Conservation (phyloP, 495 filamentous ascomycete species). For the Daldinia bambusicola region DNA sequence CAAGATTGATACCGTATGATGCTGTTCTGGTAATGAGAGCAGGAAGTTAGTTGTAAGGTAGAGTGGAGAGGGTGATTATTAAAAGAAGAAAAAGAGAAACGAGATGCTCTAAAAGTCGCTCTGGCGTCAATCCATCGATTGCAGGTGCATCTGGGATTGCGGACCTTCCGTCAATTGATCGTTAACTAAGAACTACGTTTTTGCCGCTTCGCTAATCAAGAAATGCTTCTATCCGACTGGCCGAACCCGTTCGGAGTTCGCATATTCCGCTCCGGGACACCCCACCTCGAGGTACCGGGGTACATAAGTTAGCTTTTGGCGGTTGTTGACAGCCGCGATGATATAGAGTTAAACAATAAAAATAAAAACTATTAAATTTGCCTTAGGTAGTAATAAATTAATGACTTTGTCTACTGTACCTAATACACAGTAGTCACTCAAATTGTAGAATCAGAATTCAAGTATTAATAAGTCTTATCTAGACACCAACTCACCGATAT, state of each 20-base stretch:
- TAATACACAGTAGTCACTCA: too few species aligned
- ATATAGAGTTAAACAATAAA: neutral
- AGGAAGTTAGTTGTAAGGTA: slow-evolving; percentile 25
- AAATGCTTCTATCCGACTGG: slow-evolving; percentile 45
- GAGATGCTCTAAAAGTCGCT: slow-evolving; percentile 15
- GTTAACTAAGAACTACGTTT: slow-evolving; percentile 37
- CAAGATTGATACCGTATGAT: slow-evolving; percentile 16
- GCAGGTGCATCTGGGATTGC: slow-evolving; percentile 20
- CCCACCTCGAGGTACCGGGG: slow-evolving; percentile 12
- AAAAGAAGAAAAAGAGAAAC: neutral
- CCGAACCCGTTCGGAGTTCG: slow-evolving; percentile 1
- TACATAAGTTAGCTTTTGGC: neutral
- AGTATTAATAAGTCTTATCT: too few species aligned
- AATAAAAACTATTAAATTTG: neutral
- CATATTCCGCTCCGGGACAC: slow-evolving; percentile 13
- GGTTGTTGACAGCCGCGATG: slow-evolving; percentile 7
- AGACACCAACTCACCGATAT: too few species aligned
- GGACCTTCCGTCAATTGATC: slow-evolving; percentile 37
- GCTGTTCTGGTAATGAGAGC: slow-evolving; percentile 4
- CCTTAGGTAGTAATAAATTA: neutral
- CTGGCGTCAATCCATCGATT: slow-evolving; percentile 38
- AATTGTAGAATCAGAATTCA: too few species aligned
- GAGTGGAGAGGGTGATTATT: slow-evolving; percentile 45
- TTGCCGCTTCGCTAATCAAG: slow-evolving; percentile 50
- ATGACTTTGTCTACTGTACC: too few species aligned